phyloP scores from a whole-genome alignment of 108 stramenopile species.

The Poteriospumella lacustris region DNA sequence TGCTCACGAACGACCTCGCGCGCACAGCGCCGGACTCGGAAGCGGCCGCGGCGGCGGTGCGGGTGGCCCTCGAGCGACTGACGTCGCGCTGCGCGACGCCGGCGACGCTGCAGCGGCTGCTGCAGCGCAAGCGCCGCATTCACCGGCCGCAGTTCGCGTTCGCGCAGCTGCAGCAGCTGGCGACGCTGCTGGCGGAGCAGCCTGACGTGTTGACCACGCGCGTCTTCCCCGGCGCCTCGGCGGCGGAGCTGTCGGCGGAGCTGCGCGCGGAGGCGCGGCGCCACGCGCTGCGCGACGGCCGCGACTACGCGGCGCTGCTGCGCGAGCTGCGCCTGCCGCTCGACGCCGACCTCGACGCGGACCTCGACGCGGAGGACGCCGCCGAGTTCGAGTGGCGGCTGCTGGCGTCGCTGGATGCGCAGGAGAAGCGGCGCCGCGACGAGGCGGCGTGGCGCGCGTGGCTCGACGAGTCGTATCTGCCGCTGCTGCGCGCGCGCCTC shows the following conservation, averaged over 20 bases:
- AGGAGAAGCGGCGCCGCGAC: background rate
- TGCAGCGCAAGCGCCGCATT: background rate
- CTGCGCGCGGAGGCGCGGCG: background rate
- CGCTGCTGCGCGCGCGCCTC: background rate
- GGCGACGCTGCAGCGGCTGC: background rate
- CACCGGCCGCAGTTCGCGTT: background rate
- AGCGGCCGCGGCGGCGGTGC: no score
- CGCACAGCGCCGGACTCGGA: no score
- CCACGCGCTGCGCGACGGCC: background rate
- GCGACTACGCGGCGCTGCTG: no score
- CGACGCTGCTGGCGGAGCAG: background rate
- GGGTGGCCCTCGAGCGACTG: background rate
- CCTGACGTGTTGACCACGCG: background rate
- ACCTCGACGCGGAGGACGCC: background rate
- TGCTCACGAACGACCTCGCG: background rate
- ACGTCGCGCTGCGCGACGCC: background rate
- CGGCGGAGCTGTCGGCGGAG: background rate
- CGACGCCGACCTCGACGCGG: background rate
- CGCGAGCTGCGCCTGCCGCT: no score
- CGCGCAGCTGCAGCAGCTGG: background rate
- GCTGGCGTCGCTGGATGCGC: no score
- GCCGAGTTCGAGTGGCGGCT: no score
- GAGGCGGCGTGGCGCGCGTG: background rate
- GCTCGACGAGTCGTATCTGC: background rate
- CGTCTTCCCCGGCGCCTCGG: background rate